Evolutionary conservation across 306 rosid genomes (phyloP).

Genomic region (Citrullus mucosospermus): DNA sequence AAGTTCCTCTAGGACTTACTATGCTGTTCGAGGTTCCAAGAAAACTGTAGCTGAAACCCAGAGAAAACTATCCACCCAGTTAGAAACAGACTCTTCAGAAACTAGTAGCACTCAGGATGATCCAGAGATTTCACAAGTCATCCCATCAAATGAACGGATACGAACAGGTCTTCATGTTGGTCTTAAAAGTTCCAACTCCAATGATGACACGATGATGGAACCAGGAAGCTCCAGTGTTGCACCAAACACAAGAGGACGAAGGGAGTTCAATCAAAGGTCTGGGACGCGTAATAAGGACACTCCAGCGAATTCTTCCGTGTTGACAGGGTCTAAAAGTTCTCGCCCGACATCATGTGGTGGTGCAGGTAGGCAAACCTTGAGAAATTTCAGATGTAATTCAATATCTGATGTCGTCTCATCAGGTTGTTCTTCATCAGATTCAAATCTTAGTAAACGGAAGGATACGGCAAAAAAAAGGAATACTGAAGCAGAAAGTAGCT

Average conservation of each 20-base stretch:
- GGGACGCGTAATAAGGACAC: conserved; percentile 41
- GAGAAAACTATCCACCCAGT: conserved; percentile 36
- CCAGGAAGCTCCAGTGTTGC: conserved; percentile 55
- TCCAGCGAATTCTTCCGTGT: conserved; percentile 12
- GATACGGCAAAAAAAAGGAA: conserved; percentile 52
- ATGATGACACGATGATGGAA: conserved; percentile 31
- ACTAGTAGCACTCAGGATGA: conserved; percentile 70
- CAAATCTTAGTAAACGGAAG: conserved; percentile 37
- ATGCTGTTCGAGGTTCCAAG: conserved; percentile 32
- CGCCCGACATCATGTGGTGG: conserved; percentile 35
- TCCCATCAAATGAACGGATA: conserved; percentile 33
- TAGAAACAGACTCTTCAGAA: conserved; percentile 69
- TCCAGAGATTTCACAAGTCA: conserved; percentile 35
- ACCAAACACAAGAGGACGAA: conserved; percentile 40
- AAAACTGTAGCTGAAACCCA: conserved; percentile 35
- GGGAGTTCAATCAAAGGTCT: conserved; percentile 46
- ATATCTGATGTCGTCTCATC: conserved; percentile 58
- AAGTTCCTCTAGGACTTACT: conserved; percentile 53
- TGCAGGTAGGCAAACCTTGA: conserved; percentile 56
- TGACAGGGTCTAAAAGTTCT: conserved; percentile 25
- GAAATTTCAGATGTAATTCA: conserved; percentile 72
- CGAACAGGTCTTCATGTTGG: conserved; percentile 37
- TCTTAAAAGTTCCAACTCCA: conserved; percentile 19
- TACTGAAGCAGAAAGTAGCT: conserved; percentile 82
- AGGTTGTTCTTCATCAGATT: conserved; percentile 55